These are phyloP conservation scores for Apophysomyces ossiformis DNA, from an alignment of 371 early-diverging fungal species.

Conservation along the genomic window DNA sequence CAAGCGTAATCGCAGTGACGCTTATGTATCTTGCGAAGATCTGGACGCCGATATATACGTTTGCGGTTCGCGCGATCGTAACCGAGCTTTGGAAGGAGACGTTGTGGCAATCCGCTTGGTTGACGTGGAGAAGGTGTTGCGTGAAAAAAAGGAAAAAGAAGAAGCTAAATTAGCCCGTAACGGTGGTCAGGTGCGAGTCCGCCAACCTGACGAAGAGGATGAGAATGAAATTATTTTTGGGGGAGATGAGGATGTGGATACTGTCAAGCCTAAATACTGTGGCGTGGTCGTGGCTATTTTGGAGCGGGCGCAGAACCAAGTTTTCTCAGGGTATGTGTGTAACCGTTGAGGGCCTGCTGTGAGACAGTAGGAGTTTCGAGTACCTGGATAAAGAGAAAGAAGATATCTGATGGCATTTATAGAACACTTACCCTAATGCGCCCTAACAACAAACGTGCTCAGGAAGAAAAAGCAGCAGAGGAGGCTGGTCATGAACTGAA, in stretches of 20 bases:
- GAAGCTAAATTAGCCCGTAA: slow-evolving; percentile 56
- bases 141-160: slow-evolving; percentile 62
- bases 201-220: slow-evolving; percentile 55
- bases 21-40: slow-evolving; percentile 81
- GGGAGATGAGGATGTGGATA: slow-evolving; percentile 60
- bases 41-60: slow-evolving; percentile 77
- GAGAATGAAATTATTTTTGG: slow-evolving; percentile 58
- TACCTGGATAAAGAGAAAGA: neutral
- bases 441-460: slow-evolving; percentile 64
- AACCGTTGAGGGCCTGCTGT: neutral
- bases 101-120: slow-evolving; percentile 83
- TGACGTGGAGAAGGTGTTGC: slow-evolving; percentile 66
- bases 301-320: slow-evolving; percentile 64
- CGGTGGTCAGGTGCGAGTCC: slow-evolving; percentile 40
- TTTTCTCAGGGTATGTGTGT: slow-evolving; percentile 60
- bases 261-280: slow-evolving; percentile 64
- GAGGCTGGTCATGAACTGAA: slow-evolving; percentile 36
- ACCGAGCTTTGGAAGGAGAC: slow-evolving; percentile 91
- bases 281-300: slow-evolving; percentile 73
- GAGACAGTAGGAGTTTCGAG: slow-evolving; percentile 3
- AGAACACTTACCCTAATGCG: slow-evolving; percentile 60
- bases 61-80: slow-evolving; percentile 76
- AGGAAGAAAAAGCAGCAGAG: slow-evolving; percentile 49
- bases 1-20: slow-evolving; percentile 81
- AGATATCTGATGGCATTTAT: neutral